These are phyloP conservation scores for Uronychia setigera DNA, from an alignment of 73 alveolate species.

Conservation along the genomic window DNA sequence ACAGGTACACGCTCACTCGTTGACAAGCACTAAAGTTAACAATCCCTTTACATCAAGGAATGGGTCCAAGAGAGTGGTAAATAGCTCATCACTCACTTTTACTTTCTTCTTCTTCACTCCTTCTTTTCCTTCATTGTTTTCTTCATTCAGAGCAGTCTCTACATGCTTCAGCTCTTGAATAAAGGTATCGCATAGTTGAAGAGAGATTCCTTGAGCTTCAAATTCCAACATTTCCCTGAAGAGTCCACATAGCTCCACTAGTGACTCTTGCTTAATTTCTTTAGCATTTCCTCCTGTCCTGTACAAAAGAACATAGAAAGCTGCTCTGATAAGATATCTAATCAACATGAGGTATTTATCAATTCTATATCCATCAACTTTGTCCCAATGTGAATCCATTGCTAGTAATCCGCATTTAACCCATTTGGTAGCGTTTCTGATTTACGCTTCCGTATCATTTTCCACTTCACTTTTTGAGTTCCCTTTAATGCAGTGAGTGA, in stretches of 20 bases:
- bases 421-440: background rate
- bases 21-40: background rate
- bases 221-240: background rate
- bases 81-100: background rate
- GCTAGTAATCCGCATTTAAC: background rate
- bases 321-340: conserved; percentile 16
- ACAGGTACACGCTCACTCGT: background rate
- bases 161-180: conserved; percentile 35
- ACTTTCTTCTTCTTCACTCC: background rate
- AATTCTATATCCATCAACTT: conserved; percentile 43
- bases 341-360: conserved; percentile 50
- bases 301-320: background rate
- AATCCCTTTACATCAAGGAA: background rate
- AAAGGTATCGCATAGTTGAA: conserved; percentile 29
- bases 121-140: background rate
- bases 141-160: conserved; percentile 10
- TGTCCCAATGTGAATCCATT: conserved; percentile 46
- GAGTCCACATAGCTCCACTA: background rate
- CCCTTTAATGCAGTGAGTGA: background rate
- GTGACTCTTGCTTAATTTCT: background rate
- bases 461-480: background rate
- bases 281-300: no score
- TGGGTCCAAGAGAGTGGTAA: background rate
- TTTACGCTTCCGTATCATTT: background rate
- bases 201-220: conserved; percentile 29